Percentiles rank a stretch among this genome's conserved stretches.
Conservation (phyloP, 106 monocot species). For the Phalaenopsis equestris region DNA sequence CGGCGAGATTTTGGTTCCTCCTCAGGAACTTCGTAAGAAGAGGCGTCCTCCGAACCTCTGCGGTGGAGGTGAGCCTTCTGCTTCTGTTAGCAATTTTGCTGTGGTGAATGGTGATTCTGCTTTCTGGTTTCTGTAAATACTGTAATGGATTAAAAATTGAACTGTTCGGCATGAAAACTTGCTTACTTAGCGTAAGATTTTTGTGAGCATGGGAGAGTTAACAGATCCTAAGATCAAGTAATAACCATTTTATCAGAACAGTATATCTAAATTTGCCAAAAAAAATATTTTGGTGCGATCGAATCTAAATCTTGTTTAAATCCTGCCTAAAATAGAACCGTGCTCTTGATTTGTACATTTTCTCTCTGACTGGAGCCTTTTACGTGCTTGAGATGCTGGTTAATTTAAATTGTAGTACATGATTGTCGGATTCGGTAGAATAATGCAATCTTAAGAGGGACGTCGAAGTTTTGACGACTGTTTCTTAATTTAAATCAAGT, state of each 20-base stretch:
- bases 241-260: no score
- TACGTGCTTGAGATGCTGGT: neutral
- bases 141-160: no score
- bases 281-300: no score
- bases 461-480: no score
- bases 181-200: no score
- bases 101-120: neutral
- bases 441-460: neutral
- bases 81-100: neutral
- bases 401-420: neutral
- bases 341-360: neutral
- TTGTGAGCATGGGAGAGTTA: no score
- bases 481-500: no score
- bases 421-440: neutral
- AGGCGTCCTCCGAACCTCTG: neutral
- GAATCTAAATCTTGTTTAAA: no score
- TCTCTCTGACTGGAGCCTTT: neutral
- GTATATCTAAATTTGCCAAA: no score
- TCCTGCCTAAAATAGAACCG: neutral
- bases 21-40: neutral
- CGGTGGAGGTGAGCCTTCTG: neutral
- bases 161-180: no score
- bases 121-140: neutral
- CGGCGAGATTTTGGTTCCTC: neutral
- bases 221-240: no score